Percentiles rank a stretch among this genome's conserved stretches.
phyloP scores from a whole-genome alignment of 2,329 filamentous ascomycete species.

The Bimuria novae-zelandiae region DNA sequence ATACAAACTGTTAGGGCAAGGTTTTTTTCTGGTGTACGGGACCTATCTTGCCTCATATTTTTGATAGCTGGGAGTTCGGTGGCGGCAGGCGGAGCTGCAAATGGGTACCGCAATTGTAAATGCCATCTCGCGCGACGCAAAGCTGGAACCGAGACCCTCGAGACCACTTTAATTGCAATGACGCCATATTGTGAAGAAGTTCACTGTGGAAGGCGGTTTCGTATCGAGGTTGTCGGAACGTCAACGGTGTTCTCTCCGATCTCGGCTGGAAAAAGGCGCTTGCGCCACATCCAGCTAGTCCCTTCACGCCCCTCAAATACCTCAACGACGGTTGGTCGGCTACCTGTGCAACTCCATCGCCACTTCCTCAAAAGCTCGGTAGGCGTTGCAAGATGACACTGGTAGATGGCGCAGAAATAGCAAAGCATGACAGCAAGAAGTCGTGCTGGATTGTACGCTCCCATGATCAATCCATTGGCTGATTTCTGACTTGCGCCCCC shows the following conservation, averaged over 20 bases:
- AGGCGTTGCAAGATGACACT: conserved; percentile 21
- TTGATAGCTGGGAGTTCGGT: too few species aligned
- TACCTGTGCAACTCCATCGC: not conserved
- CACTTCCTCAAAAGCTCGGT: conserved; percentile 2
- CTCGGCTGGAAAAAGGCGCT: not conserved
- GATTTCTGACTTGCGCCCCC: not conserved
- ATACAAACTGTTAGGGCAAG: too few species aligned
- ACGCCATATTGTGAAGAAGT: too few species aligned
- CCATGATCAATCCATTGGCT: not conserved
- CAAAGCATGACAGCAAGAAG: conserved; percentile 39
- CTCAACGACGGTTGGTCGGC: conserved; percentile 22
- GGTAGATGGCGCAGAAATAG: conserved; percentile 41
- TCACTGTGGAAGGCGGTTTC: too few species aligned
- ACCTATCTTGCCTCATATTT: too few species aligned
- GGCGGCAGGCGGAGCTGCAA: too few species aligned
- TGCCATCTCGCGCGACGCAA: too few species aligned
- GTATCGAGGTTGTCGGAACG: too few species aligned
- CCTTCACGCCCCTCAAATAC: conserved; percentile 27
- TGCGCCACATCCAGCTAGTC: not conserved
- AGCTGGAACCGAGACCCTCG: too few species aligned
- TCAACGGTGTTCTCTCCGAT: conserved; percentile 2
- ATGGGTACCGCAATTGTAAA: too few species aligned
- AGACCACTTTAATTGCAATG: too few species aligned
- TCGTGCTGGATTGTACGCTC: conserved; percentile 62
- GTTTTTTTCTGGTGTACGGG: too few species aligned